Evolutionary conservation across 75 land plant species (phyloP).

Genomic region (Pseudotsuga menziesii): DNA sequence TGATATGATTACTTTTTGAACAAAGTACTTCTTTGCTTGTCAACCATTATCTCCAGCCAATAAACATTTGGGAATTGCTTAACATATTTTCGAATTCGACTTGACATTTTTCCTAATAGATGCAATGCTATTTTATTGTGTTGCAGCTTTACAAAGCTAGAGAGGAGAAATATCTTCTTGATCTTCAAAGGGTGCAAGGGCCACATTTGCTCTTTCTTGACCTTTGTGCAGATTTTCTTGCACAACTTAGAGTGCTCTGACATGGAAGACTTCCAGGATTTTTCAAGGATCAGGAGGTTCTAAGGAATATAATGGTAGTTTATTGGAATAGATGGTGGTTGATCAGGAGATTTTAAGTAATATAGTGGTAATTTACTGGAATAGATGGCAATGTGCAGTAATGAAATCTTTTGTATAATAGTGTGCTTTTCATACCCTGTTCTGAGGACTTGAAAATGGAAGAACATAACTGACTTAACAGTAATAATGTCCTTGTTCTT

Average conservation of each 20-base stretch:
- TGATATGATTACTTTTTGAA: background rate
- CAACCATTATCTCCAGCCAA: background rate
- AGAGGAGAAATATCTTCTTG: slow-evolving; percentile 73
- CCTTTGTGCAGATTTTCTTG: slow-evolving; percentile 84
- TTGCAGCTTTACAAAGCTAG: slow-evolving; percentile 77
- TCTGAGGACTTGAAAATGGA: background rate
- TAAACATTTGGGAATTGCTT: background rate
- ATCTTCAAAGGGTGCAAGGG: slow-evolving; percentile 63
- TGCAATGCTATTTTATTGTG: background rate
- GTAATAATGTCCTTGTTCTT: background rate
- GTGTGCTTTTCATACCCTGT: background rate
- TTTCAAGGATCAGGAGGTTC: background rate
- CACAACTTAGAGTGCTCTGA: slow-evolving; percentile 73
- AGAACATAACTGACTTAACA: background rate
- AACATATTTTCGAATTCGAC: too few relatives aligned
- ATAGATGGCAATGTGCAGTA: background rate
- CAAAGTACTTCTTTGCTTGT: too few relatives aligned
- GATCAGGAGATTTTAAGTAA: background rate
- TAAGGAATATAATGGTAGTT: background rate
- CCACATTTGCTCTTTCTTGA: slow-evolving; percentile 79
- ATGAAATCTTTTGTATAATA: slow-evolving; percentile 1
- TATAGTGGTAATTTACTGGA: background rate
- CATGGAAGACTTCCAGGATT: background rate
- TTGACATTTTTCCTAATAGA: too few relatives aligned
- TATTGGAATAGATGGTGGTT: background rate